These are phyloP conservation scores for Alternaria metachromatica DNA, from an alignment of 2,329 filamentous ascomycete genomes.

Conservation along the genomic window DNA sequence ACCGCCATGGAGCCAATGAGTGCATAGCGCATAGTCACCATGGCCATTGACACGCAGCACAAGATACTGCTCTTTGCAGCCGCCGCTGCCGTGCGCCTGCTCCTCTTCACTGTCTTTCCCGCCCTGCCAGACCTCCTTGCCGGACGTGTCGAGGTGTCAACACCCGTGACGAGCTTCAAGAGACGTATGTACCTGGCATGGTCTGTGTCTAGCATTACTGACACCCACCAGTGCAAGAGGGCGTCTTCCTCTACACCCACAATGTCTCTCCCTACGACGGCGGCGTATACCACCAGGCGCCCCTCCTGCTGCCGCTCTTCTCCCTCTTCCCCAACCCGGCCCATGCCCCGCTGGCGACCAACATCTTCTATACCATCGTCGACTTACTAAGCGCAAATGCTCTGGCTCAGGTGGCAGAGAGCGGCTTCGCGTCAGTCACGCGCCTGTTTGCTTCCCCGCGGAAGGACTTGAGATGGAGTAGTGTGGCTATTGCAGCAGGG, in stretches of 20 bases:
- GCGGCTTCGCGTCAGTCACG: conserved; percentile 77
- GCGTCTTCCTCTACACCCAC: conserved; percentile 92
- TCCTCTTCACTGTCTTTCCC: conserved; percentile 82
- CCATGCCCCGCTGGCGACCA: conserved; percentile 73
- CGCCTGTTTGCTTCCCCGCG: conserved; percentile 80
- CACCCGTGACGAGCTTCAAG: conserved; percentile 97
- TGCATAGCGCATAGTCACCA: conserved; percentile 32
- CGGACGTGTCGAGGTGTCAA: conserved; percentile 93
- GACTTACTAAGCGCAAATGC: conserved; percentile 85
- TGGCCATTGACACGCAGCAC: conserved; percentile 56
- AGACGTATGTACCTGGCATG: conserved; percentile 67
- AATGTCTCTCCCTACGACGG: conserved; percentile 98
- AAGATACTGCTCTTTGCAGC: conserved; percentile 74
- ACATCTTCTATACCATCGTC: conserved; percentile 78
- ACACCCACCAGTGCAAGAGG: conserved; percentile 78
- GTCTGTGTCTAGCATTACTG: neutral
- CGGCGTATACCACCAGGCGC: conserved; percentile 78
- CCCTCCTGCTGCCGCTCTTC: conserved; percentile 89
- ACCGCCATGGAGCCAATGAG: conserved; percentile 19
- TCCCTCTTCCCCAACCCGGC: conserved; percentile 78
- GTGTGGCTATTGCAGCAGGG: conserved; percentile 78
- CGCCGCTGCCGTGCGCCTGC: conserved; percentile 78
- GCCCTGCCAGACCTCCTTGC: conserved; percentile 83
- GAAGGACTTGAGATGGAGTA: conserved; percentile 75
- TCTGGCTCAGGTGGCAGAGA: conserved; percentile 79